Conservation (phyloP, 345 rosid genomes). For the Populus nigra region DNA sequence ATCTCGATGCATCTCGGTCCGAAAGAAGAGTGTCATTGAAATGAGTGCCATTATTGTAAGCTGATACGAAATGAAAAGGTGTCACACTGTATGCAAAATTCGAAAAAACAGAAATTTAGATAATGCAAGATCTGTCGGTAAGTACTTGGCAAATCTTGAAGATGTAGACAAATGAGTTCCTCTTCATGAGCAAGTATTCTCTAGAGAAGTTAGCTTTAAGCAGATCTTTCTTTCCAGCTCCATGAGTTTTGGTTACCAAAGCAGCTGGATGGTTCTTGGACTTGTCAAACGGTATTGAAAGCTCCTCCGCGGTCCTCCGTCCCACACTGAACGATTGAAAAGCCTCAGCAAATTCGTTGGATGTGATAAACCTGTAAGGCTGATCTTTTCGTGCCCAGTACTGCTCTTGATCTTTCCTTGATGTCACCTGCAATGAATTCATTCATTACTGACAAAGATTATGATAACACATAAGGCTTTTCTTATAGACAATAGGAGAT, state of each 20-base stretch:
- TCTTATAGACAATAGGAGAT: too few relatives aligned
- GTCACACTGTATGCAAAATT: not conserved
- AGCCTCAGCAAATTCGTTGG: conserved; percentile 49
- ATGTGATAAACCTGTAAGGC: conserved; percentile 51
- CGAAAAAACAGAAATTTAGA: not conserved
- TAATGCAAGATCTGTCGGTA: not conserved
- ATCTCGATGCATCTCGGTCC: conserved; percentile 36
- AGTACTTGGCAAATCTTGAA: conserved; percentile 61
- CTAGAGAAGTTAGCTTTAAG: conserved; percentile 51
- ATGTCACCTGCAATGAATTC: conserved; percentile 52
- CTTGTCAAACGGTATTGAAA: conserved; percentile 49
- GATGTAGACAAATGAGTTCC: conserved; percentile 49
- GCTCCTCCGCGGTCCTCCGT: conserved; percentile 35
- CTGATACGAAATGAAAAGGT: conserved; percentile 7
- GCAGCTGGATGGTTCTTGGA: conserved; percentile 58
- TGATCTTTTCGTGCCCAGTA: conserved; percentile 51
- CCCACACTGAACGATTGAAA: conserved; percentile 45
- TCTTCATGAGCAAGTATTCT: conserved; percentile 58
- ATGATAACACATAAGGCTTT: not conserved
- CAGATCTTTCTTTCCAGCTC: conserved; percentile 48
- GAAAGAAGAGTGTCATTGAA: conserved; percentile 31
- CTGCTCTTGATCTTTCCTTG: conserved; percentile 69
- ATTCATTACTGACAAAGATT: not conserved
- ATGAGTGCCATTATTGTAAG: conserved; percentile 33
- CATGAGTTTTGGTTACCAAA: conserved; percentile 43